Conservation (phyloP, 192 early-diverging fungal genomes). For the Chytriomyces hyalinus region DNA sequence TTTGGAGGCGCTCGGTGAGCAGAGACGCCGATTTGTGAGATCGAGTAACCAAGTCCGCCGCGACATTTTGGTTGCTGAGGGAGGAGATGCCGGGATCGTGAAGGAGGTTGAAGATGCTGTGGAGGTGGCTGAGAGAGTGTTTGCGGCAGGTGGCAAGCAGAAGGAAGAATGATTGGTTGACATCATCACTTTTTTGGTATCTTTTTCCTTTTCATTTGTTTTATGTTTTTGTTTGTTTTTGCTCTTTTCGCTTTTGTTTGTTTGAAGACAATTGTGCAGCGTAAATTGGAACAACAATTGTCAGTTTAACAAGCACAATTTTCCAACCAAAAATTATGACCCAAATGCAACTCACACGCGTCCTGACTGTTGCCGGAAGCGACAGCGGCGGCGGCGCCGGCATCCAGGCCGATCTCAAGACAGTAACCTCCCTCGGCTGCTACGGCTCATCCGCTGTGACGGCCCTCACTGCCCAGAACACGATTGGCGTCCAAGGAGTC, state of each 20-base stretch:
- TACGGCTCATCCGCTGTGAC: conserved; percentile 77
- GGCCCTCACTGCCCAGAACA: conserved; percentile 87
- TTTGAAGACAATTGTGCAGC: no score
- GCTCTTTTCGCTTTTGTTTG: no score
- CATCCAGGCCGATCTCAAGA: conserved; percentile 92
- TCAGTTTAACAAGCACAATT: not conserved
- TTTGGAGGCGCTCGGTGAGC: not conserved
- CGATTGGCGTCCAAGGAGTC: conserved; percentile 67
- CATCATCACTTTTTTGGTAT: no score
- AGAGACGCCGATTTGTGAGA: not conserved
- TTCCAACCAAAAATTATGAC: not conserved
- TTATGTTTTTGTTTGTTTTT: no score
- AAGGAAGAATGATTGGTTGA: not conserved
- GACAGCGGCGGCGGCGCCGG: conserved; percentile 67
- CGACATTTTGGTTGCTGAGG: not conserved
- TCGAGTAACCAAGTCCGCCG: not conserved
- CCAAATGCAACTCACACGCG: conserved; percentile 9
- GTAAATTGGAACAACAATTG: no score
- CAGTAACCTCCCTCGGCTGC: conserved; percentile 73
- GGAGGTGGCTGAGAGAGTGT: conserved; percentile 9
- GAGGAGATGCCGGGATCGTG: not conserved
- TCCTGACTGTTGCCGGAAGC: conserved; percentile 61
- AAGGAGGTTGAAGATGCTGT: conserved; percentile 12
- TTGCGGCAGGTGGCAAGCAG: not conserved
- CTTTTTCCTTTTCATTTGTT: no score